A percentile compares a stretch with the other conserved stretches of the same genome.
Evolutionary conservation across 73 alveolate genomes (phyloP).

Genomic region (Breviolum minutum): DNA sequence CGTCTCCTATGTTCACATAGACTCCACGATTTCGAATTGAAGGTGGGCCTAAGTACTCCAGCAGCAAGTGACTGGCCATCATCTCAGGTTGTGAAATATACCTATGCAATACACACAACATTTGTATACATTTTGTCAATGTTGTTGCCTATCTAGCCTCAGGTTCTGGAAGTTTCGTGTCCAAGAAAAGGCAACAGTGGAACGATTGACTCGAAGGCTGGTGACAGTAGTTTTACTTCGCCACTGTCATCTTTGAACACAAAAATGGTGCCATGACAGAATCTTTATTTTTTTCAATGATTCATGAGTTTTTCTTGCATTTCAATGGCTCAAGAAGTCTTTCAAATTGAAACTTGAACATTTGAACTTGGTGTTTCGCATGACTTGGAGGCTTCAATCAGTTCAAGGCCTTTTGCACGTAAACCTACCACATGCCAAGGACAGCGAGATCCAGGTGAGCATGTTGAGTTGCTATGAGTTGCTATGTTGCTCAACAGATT

Average conservation of each 20-base stretch:
- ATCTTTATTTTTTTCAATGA: no score
- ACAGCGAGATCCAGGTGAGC: constrained; percentile 50
- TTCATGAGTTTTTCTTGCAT: no score
- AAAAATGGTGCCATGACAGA: no score
- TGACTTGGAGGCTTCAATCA: constrained; percentile 52
- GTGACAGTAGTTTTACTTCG: not conserved
- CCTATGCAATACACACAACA: no score
- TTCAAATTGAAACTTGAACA: not conserved
- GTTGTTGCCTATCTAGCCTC: no score
- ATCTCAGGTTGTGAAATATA: not conserved
- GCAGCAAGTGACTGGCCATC: constrained; percentile 42
- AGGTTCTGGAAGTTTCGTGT: constrained; percentile 87
- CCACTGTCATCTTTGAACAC: no score
- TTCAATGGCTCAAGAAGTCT: not conserved
- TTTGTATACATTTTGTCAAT: no score
- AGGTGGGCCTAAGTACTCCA: constrained; percentile 64
- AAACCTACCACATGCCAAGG: constrained; percentile 21
- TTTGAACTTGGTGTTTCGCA: not conserved
- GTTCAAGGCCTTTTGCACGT: constrained; percentile 60
- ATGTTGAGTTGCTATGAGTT: no score
- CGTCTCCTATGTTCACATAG: not conserved
- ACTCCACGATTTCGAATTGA: not conserved
- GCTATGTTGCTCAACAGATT: no score
- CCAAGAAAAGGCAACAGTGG: constrained; percentile 64
- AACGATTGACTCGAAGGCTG: constrained; percentile 37